Evolutionary conservation across 176 grass and related monocot species (phyloP).

Genomic region (Avena insularis): DNA sequence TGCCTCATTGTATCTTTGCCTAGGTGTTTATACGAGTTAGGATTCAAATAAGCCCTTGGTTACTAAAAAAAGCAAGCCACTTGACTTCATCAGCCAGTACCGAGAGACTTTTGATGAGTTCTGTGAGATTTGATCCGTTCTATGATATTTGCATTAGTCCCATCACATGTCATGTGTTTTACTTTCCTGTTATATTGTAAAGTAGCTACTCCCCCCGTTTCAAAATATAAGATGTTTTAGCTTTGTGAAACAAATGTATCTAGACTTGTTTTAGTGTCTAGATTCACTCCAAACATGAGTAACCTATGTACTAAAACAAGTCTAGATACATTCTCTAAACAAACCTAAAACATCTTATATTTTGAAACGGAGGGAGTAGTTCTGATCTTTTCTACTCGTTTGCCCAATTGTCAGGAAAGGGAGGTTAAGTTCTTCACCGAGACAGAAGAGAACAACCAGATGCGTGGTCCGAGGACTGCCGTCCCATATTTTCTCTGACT

Average conservation of each 20-base stretch:
- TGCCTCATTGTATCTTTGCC: too few species aligned
- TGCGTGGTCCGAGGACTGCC: constrained; percentile 89
- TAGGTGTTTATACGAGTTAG: too few species aligned
- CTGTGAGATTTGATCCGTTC: background rate
- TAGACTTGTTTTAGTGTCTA: too few species aligned
- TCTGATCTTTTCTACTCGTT: background rate
- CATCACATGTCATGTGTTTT: background rate
- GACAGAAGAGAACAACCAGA: constrained; percentile 99
- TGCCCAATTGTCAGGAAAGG: constrained; percentile 62
- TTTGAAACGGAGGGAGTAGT: background rate
- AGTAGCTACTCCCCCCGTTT: background rate
- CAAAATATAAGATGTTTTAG: too few species aligned
- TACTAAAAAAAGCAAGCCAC: too few species aligned
- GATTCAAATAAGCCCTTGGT: background rate
- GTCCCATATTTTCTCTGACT: constrained; percentile 96
- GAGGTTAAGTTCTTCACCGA: constrained; percentile 98
- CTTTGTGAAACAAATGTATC: too few species aligned
- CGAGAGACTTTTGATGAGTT: background rate
- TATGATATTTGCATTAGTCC: background rate
- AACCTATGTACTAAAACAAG: too few species aligned
- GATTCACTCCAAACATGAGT: too few species aligned
- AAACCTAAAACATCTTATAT: too few species aligned
- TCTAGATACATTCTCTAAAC: too few species aligned
- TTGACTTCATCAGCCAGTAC: background rate
- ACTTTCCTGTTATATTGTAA: background rate